These are phyloP conservation scores for Murraya koenigii DNA, from an alignment of 345 rosid genomes.

Conservation along the genomic window DNA sequence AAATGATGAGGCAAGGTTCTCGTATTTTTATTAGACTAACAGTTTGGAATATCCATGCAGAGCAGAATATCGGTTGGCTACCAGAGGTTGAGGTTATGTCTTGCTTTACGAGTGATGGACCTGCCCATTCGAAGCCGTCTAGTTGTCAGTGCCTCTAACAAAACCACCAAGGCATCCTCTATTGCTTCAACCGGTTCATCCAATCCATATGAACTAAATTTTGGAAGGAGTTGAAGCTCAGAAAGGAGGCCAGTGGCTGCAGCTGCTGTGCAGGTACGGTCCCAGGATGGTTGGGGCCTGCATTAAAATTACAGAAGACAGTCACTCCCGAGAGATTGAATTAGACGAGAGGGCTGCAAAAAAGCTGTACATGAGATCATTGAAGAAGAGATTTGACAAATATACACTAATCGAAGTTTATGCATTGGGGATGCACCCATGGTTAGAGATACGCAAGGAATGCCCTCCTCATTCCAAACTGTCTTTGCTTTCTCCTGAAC, in stretches of 20 bases:
- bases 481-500: conserved; percentile 70
- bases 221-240: conserved; percentile 64
- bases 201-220: conserved; percentile 45
- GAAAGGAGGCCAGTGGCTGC: conserved; percentile 78
- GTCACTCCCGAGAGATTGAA: background rate
- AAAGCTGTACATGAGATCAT: background rate
- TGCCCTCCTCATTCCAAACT: conserved; percentile 70
- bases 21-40: too few relatives aligned
- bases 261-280: conserved; percentile 91
- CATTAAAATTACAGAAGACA: conserved; percentile 15
- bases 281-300: conserved; percentile 99
- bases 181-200: conserved; percentile 64
- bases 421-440: conserved; percentile 90
- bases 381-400: background rate
- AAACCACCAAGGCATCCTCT: conserved; percentile 57
- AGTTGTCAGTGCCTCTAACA: conserved; percentile 71
- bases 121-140: conserved; percentile 94
- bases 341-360: background rate
- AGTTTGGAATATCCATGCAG: background rate
- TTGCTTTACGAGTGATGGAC: conserved; percentile 69
- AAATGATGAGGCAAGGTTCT: background rate
- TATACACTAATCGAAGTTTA: conserved; percentile 51
- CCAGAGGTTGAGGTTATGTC: conserved; percentile 45
- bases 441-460: conserved; percentile 71
- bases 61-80: conserved; percentile 21